A percentile compares a stretch with the other conserved stretches of the same genome.
These are phyloP conservation scores for Tolypocladium pustulatum DNA, from an alignment of 2,329 filamentous ascomycete genomes.

Conservation along the genomic window DNA sequence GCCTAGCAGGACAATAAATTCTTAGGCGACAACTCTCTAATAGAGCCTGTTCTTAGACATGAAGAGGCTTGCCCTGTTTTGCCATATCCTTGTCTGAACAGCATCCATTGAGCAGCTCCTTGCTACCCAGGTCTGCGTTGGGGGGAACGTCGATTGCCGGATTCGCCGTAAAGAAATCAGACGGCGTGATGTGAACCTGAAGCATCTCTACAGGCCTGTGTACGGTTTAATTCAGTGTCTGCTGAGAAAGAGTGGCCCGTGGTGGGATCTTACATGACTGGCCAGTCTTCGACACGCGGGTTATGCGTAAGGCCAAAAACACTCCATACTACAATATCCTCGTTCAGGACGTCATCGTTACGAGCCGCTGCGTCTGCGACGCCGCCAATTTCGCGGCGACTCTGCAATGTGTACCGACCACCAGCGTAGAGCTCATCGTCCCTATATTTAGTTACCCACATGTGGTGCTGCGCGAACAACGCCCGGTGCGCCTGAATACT, in stretches of 20 bases:
- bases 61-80: not conserved
- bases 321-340: constrained; percentile 47
- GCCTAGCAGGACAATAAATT: too few species aligned
- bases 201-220: constrained; percentile 42
- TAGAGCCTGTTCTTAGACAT: not conserved
- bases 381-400: constrained; percentile 17
- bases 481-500: constrained; percentile 29
- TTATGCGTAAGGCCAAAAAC: constrained; percentile 55
- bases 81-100: not conserved
- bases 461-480: constrained; percentile 30
- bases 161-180: constrained; percentile 37
- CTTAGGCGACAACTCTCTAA: not conserved
- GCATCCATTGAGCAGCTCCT: not conserved
- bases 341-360: constrained; percentile 36
- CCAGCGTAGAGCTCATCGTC: constrained; percentile 34
- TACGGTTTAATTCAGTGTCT: too few species aligned
- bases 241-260: too few species aligned
- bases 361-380: constrained; percentile 27
- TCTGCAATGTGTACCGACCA: constrained; percentile 34
- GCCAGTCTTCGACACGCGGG: constrained; percentile 56
- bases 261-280: constrained; percentile 43
- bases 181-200: constrained; percentile 32
- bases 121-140: constrained; percentile 14
- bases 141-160: constrained; percentile 35
- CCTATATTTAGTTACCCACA: constrained; percentile 36